Conservation (phyloP, 2,329 filamentous ascomycete species). For the Ceratocystis diversiconidia region DNA sequence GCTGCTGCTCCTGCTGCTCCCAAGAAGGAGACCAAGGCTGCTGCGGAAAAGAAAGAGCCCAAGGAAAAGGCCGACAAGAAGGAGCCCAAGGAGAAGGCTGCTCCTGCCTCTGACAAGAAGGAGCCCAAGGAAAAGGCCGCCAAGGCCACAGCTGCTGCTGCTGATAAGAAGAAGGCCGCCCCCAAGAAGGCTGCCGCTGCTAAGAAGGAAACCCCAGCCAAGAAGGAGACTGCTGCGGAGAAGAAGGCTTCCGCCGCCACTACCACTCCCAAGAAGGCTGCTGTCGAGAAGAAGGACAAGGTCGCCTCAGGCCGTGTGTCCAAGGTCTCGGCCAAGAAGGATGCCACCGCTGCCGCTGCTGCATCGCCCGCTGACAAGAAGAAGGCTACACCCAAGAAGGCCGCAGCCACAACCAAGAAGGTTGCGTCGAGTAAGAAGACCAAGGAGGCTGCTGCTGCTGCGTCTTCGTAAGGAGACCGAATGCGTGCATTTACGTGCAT, state of each 20-base stretch:
- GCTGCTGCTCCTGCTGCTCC: constrained; percentile 20
- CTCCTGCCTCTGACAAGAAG: constrained; percentile 22
- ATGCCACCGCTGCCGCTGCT: constrained; percentile 13
- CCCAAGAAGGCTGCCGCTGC: constrained; percentile 24
- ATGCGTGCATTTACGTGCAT: not conserved
- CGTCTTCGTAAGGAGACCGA: not conserved
- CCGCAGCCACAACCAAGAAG: constrained; percentile 32
- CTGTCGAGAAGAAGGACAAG: constrained; percentile 25
- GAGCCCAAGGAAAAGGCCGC: constrained; percentile 32
- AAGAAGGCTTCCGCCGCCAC: constrained; percentile 41
- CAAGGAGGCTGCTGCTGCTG: constrained; percentile 27
- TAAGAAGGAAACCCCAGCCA: constrained; percentile 22
- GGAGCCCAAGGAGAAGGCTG: constrained; percentile 25
- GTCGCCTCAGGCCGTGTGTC: constrained; percentile 22
- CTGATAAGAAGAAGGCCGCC: constrained; percentile 23
- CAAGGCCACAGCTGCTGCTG: constrained; percentile 54
- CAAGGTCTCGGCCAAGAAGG: constrained; percentile 23
- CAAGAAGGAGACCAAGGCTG: constrained; percentile 25
- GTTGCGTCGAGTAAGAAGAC: constrained; percentile 33
- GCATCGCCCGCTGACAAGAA: constrained; percentile 23
- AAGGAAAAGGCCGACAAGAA: constrained; percentile 26
- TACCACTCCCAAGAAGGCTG: constrained; percentile 27
- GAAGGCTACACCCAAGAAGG: constrained; percentile 21
- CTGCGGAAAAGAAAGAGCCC: constrained; percentile 46
- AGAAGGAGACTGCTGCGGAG: constrained; percentile 30